phyloP scores from a whole-genome alignment of 129 eudicot species.

The Helianthus tuberosus region DNA sequence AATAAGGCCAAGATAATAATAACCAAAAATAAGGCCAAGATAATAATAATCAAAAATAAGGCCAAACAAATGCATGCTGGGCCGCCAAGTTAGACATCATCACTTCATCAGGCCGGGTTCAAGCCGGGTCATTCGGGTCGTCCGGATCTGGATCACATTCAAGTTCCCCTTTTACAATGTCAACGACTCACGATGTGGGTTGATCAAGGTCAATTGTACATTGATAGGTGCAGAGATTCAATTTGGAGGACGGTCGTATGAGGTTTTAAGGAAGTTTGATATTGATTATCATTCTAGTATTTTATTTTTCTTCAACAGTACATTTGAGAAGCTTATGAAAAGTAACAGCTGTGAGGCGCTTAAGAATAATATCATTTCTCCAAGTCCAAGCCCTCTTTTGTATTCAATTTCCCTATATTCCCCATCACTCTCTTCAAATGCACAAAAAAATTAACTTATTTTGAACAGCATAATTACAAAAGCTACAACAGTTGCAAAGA shows the following conservation, averaged over 20 bases:
- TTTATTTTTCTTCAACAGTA: background rate
- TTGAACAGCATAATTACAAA: background rate
- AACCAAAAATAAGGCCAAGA: too few species aligned
- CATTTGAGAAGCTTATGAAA: background rate
- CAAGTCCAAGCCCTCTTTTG: slow-evolving; percentile 24
- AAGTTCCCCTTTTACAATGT: slow-evolving; percentile 10
- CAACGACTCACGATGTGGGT: background rate
- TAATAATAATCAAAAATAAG: too few species aligned
- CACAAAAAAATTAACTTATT: background rate
- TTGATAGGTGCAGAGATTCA: too few species aligned
- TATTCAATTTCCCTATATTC: slow-evolving; percentile 15
- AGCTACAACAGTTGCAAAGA: slow-evolving; percentile 5
- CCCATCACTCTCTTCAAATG: slow-evolving; percentile 47
- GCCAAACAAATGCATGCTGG: too few species aligned
- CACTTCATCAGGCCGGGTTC: too few species aligned
- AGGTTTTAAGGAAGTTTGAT: too few species aligned
- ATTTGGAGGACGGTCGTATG: background rate
- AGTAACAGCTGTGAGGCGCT: slow-evolving; percentile 20
- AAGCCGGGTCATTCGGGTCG: too few species aligned
- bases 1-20: too few species aligned
- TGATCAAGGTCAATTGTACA: slow-evolving; percentile 15
- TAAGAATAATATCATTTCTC: slow-evolving; percentile 10
- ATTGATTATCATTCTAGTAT: background rate
- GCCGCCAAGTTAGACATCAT: too few species aligned
- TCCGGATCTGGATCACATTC: too few species aligned